phyloP scores from a whole-genome alignment of 495 filamentous ascomycete species.

The Penicillium bialowiezense region DNA sequence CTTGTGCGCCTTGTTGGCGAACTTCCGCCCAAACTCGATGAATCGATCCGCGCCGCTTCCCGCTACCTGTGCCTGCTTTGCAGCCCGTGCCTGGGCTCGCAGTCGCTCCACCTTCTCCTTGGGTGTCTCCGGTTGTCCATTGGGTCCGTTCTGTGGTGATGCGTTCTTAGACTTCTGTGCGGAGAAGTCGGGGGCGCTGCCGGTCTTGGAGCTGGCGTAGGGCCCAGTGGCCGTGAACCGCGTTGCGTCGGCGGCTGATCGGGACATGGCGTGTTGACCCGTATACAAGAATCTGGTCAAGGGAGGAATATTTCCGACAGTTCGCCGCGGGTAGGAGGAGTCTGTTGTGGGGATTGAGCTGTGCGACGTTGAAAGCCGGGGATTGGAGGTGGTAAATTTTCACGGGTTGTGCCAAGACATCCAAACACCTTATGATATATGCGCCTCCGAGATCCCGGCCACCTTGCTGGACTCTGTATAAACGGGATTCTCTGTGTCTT shows the following conservation, averaged over 20 bases:
- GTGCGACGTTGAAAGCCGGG: slow-evolving; percentile 10
- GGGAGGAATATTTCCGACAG: slow-evolving; percentile 1
- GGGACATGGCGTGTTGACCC: slow-evolving; percentile 56
- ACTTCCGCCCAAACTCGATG: slow-evolving; percentile 63
- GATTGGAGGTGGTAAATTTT: slow-evolving; percentile 37
- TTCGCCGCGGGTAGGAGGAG: slow-evolving; percentile 4
- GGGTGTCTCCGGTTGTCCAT: slow-evolving; percentile 65
- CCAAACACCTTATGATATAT: slow-evolving; percentile 15
- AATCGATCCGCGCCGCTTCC: slow-evolving; percentile 59
- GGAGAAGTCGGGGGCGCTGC: slow-evolving; percentile 34
- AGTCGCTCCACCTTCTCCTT: slow-evolving; percentile 86
- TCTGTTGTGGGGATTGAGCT: slow-evolving; percentile 17
- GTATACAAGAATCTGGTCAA: neutral
- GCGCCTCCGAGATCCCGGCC: too few species aligned
- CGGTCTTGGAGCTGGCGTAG: slow-evolving; percentile 72
- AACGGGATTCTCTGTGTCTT: too few species aligned
- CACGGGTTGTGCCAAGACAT: slow-evolving; percentile 28
- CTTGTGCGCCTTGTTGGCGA: slow-evolving; percentile 83
- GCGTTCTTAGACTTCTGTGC: slow-evolving; percentile 18
- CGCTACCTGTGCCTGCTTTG: slow-evolving; percentile 62
- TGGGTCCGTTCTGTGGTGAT: slow-evolving; percentile 27
- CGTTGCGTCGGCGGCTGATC: slow-evolving; percentile 89
- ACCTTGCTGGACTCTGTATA: too few species aligned
- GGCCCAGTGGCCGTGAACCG: slow-evolving; percentile 92
- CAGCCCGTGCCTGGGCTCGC: slow-evolving; percentile 71